phyloP scores from a whole-genome alignment of 495 filamentous ascomycete genomes.

The Podospora tetraspora region DNA sequence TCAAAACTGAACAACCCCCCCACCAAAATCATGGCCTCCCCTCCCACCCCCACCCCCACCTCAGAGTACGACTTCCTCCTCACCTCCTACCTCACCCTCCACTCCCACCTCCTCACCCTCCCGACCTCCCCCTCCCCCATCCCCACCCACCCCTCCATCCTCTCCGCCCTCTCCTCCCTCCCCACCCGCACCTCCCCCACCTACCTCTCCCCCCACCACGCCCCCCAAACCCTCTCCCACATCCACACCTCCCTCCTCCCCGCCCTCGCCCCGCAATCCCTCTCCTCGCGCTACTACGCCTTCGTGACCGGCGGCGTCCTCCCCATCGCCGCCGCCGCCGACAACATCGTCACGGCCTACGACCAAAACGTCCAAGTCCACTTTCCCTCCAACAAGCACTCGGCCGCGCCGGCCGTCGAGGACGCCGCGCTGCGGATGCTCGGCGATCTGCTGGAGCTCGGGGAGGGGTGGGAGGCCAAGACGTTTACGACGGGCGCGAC shows the following conservation, averaged over 20 bases:
- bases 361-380: constrained; percentile 89
- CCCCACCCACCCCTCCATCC: constrained; percentile 13
- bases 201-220: constrained; percentile 22
- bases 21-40: background rate
- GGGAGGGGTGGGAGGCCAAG: constrained; percentile 50
- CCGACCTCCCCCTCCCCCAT: constrained; percentile 10
- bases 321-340: constrained; percentile 77
- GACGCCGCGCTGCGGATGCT: constrained; percentile 63
- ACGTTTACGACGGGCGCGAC: constrained; percentile 91
- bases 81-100: constrained; percentile 19
- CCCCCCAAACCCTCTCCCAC: constrained; percentile 30
- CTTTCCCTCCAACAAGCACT: constrained; percentile 58
- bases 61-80: constrained; percentile 4
- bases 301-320: constrained; percentile 82
- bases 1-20: constrained; percentile 1
- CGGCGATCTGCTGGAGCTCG: constrained; percentile 58
- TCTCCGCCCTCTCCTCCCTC: constrained; percentile 23
- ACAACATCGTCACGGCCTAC: constrained; percentile 68
- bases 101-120: constrained; percentile 11
- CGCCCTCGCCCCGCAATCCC: constrained; percentile 58
- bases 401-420: constrained; percentile 70
- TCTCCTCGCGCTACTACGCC: constrained; percentile 67
- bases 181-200: constrained; percentile 11
- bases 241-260: constrained; percentile 59
- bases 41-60: background rate